A percentile compares a stretch with the other conserved stretches of the same genome.
Conservation (phyloP, 1,139 yeast genomes). For the Hyphopichia pseudoburtonii region DNA sequence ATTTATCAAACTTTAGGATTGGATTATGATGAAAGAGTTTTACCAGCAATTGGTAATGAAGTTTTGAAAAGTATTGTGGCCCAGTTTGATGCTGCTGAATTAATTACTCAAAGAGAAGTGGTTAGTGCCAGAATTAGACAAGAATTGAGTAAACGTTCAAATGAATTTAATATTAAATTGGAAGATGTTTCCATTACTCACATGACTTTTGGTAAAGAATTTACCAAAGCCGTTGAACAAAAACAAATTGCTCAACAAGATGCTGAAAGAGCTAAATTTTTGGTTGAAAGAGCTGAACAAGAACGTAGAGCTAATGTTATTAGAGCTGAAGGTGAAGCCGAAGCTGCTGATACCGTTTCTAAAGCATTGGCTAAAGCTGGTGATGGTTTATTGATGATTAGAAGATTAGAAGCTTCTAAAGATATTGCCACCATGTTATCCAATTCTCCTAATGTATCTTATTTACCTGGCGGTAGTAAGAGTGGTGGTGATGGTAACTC, state of each 20-base stretch:
- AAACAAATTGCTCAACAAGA: constrained; percentile 99
- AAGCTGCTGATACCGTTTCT: constrained; percentile 93
- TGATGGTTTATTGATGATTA: constrained; percentile 89
- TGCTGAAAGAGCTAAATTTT: constrained; percentile 93
- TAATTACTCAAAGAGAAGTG: constrained; percentile 94
- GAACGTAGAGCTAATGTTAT: constrained; percentile 93
- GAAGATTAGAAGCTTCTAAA: constrained; percentile 95
- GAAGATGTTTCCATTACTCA: constrained; percentile 99
- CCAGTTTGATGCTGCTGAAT: constrained; percentile 96
- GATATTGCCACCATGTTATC: constrained; percentile 92
- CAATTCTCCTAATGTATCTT: constrained; percentile 82
- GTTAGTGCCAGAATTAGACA: constrained; percentile 88
- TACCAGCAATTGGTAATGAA: constrained; percentile 97
- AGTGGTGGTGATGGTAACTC: constrained; percentile 25
- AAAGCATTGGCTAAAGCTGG: constrained; percentile 94
- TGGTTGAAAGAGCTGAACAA: constrained; percentile 97
- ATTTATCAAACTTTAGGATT: constrained; percentile 90
- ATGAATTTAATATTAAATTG: constrained; percentile 83
- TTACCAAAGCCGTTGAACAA: constrained; percentile 98
- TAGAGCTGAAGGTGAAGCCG: constrained; percentile 99
- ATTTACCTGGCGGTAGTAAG: constrained; percentile 56
- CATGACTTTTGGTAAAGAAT: constrained; percentile 95
- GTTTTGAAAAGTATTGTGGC: constrained; percentile 94
- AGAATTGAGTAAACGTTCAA: constrained; percentile 81
- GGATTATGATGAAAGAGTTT: constrained; percentile 95